phyloP scores from a whole-genome alignment of 495 filamentous ascomycete species.

The Polyplosphaeria fusca region DNA sequence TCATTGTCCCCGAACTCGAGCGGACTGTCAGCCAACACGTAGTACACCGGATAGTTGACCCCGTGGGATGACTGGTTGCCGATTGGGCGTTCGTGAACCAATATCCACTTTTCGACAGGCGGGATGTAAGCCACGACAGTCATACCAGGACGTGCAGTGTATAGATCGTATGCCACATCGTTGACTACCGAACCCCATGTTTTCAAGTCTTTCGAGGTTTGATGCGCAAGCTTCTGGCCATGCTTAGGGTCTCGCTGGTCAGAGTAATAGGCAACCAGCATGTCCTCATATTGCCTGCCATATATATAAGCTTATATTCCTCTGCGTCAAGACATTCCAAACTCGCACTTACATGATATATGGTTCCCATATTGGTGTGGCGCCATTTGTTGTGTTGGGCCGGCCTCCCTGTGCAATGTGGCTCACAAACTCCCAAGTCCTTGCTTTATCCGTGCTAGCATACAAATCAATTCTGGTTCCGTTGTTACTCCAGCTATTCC shows the following conservation, averaged over 20 bases:
- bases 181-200: conserved; percentile 59
- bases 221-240: conserved; percentile 64
- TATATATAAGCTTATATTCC: neutral
- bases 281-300: no score
- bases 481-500: conserved; percentile 11
- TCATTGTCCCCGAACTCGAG: conserved; percentile 49
- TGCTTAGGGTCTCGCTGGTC: conserved; percentile 59
- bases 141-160: conserved; percentile 64
- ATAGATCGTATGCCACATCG: conserved; percentile 56
- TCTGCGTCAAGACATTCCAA: no score
- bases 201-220: conserved; percentile 49
- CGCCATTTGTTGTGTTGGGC: conserved; percentile 56
- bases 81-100: conserved; percentile 53
- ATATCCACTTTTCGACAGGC: conserved; percentile 58
- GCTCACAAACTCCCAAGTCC: conserved; percentile 63
- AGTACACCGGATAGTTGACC: conserved; percentile 57
- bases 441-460: conserved; percentile 6
- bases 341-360: conserved; percentile 52
- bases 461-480: conserved; percentile 26
- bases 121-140: conserved; percentile 52
- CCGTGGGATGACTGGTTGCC: conserved; percentile 30
- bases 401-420: conserved; percentile 61
- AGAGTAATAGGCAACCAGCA: conserved; percentile 62
- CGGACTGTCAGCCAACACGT: conserved; percentile 51
- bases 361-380: conserved; percentile 68